Base-by-base conservation (phyloP, 108 stramenopile species). In the Aurantiochytrium sp. region DNA sequence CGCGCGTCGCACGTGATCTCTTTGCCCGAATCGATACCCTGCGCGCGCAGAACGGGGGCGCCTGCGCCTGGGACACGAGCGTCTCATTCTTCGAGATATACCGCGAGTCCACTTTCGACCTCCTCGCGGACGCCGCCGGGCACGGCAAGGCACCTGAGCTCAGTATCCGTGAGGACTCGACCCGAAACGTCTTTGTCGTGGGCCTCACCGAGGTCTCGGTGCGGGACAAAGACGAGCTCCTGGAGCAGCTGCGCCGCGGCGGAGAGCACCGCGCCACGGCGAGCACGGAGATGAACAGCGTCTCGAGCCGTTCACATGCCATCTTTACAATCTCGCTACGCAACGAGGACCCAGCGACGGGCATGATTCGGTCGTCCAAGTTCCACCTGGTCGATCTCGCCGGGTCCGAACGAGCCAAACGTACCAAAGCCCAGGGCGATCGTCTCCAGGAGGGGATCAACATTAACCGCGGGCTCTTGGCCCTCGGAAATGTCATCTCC, bases 381-480 rank as follows among this genome's bases (percentile, higher is more conserved):
- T 86, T 97, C 6, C 95, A 93, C 32, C 89, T 96, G 32, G 96
- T 96, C 4, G 98, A 98, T 86, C 89, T 98, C 37, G 98, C 98
- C 21, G 98, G 98, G 19, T 93, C 93, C 31, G 98, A 98, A 90
- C 88, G 97, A 68, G 92, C 68, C 36, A 95, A 96, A 68, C 88
- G 93, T 45, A 95, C 95, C 8, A 93, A 93, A 42, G 94, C 93
- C 22, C 85, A 92, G 53, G 96, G 95, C 30, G 85, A 90, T 36
- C 85, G 94, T 22, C 88, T 95, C 68, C 93, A 94, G 55, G 97
- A 97, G 85, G 95, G 96, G 3, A 96, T 96, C 88, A 94, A 93
- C 88, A 97, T 97, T 87, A 97, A 97, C 90, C 94, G 95, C 86
- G 96, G 95, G 42, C 86, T 93, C 4, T 68, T 92, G 21, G 92